Percentiles rank a stretch among this genome's conserved stretches.
phyloP scores from a whole-genome alignment of 1,139 yeast genomes.

The Chernovozyma aurita region DNA sequence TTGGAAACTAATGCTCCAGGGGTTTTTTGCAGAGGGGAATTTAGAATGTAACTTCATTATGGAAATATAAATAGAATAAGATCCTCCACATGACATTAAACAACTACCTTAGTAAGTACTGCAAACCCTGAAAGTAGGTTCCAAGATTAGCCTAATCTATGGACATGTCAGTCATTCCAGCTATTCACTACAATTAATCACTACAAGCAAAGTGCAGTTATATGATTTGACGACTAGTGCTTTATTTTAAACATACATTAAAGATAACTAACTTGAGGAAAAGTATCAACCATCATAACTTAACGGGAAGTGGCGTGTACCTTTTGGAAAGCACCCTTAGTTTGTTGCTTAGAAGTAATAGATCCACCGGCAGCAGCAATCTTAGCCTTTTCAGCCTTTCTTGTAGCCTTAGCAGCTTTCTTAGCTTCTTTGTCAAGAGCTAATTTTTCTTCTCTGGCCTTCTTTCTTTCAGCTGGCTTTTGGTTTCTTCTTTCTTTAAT shows the following conservation, averaged over 20 bases:
- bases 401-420: slow-evolving; percentile 89
- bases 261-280: slow-evolving; percentile 5
- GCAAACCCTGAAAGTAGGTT: no score
- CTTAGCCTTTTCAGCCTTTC: slow-evolving; percentile 93
- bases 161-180: no score
- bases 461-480: slow-evolving; percentile 98
- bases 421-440: slow-evolving; percentile 93
- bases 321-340: slow-evolving; percentile 94
- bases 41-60: slow-evolving; percentile 7
- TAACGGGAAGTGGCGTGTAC: slow-evolving; percentile 96
- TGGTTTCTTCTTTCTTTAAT: slow-evolving; percentile 96
- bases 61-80: no score
- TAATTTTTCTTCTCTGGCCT: slow-evolving; percentile 89
- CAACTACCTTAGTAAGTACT: no score
- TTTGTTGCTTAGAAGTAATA: slow-evolving; percentile 72
- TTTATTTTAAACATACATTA: slow-evolving; percentile 5
- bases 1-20: slow-evolving; percentile 15
- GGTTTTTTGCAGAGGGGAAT: slow-evolving; percentile 35
- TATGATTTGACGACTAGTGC: not conserved
- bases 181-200: no score
- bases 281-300: slow-evolving; percentile 16
- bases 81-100: no score
- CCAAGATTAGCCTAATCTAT: no score
- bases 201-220: no score
- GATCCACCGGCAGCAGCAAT: slow-evolving; percentile 70